Conservation (phyloP, 768 basidiomycete species). For the Chiua virens region DNA sequence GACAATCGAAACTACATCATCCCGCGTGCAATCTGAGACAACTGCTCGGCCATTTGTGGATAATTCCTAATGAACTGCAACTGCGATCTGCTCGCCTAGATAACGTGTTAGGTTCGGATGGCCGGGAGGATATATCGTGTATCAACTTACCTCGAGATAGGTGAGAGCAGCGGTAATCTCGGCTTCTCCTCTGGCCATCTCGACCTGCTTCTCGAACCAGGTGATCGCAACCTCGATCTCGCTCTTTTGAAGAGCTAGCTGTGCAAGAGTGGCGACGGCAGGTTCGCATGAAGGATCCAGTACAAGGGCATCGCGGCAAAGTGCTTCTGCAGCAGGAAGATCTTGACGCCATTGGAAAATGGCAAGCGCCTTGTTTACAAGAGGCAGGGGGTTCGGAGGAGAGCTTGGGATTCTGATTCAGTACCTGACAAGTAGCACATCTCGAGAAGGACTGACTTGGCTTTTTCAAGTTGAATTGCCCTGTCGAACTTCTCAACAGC, state of each 20-base stretch:
- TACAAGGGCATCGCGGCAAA: slow-evolving; percentile 84
- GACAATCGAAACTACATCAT: slow-evolving; percentile 31
- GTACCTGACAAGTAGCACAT: neutral
- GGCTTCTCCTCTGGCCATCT: slow-evolving; percentile 86
- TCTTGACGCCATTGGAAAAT: slow-evolving; percentile 97
- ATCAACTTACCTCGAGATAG: slow-evolving; percentile 66
- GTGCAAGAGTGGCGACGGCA: slow-evolving; percentile 93
- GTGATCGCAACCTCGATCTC: slow-evolving; percentile 83
- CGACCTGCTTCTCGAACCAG: slow-evolving; percentile 82
- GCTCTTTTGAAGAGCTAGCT: slow-evolving; percentile 87
- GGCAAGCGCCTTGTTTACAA: slow-evolving; percentile 98
- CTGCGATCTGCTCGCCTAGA: slow-evolving; percentile 79
- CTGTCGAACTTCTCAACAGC: slow-evolving; percentile 91
- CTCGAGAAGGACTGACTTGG: slow-evolving; percentile 47
- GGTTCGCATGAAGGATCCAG: slow-evolving; percentile 96
- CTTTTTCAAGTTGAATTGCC: slow-evolving; percentile 84
- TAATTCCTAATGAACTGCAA: slow-evolving; percentile 81
- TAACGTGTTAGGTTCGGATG: neutral
- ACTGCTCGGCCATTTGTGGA: slow-evolving; percentile 78
- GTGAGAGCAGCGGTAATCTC: slow-evolving; percentile 81
- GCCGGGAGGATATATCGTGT: neutral
- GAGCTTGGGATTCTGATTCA: slow-evolving; percentile 29
- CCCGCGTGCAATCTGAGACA: slow-evolving; percentile 46
- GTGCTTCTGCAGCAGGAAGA: slow-evolving; percentile 72
- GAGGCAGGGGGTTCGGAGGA: slow-evolving; percentile 81